Base-by-base conservation (phyloP, 108 stramenopile genomes). In the Nitzschia palea region DNA sequence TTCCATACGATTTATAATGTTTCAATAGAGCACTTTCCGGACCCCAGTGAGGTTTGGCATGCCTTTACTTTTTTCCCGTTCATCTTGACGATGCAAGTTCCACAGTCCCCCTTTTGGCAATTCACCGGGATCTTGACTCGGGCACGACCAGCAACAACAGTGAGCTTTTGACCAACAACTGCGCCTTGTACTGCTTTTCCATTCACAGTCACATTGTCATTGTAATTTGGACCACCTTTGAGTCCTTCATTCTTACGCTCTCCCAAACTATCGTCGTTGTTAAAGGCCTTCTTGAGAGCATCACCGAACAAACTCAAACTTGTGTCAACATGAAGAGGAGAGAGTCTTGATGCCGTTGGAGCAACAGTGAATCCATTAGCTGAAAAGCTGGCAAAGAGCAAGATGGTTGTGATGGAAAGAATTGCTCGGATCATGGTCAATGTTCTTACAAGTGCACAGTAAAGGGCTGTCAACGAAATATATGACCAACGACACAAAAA, bases 101-200 rank as follows among this genome's bases (percentile, higher is more conserved):
- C 93, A 65, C 93, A 94, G 40, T 94, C 93, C 23, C 93, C 93
- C 44, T 91, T 84, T 57, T 88, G 83, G 63, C 93, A 94, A 40
- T 91, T 88, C 70, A 91, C 91, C 18, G 85, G 81, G 55, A 94
- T 91, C 72, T 88, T 89, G 43, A 90, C 93, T 20, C 93, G 65
- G 0, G 80, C 90, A 23, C 79, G 71, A 27, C 70, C 76, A 50
- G 88, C 90, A 2, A 94, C 90, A 23, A 79, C 82, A 25, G 74
- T 81, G 3, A 94, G 56, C 62, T 89, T 90, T 65, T 94, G 93
- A 42, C 90, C 88, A 10, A 86, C 86, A 9, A 94, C 88, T 4
- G 84, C 86, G 12, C 86, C 85, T 34, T 77, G 68, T 1, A 90
- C 82, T 4, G 75, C 2, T 47, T 88, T 91, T n/a, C 89, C 93